Conservation (phyloP, 2,329 filamentous ascomycete species). For the Aspergillus sp. region DNA sequence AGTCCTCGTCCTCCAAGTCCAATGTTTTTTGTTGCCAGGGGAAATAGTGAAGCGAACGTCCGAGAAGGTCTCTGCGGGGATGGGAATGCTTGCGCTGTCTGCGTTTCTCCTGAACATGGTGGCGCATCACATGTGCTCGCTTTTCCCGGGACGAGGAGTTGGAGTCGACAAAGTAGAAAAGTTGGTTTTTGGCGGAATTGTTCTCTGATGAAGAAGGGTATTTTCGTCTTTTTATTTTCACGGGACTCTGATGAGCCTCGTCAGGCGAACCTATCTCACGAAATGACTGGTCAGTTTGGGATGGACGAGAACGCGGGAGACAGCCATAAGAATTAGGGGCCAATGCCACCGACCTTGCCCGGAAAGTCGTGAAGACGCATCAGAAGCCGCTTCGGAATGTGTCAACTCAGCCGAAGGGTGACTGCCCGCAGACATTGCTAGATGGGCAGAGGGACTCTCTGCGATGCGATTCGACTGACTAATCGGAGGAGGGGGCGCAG, state of each 20-base stretch:
- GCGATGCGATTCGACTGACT: slow-evolving; percentile 3
- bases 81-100: slow-evolving; percentile 32
- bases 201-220: slow-evolving; percentile 23
- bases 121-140: slow-evolving; percentile 45
- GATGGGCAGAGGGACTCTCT: neutral
- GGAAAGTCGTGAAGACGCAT: slow-evolving; percentile 9
- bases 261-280: slow-evolving; percentile 16
- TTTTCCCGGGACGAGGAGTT: slow-evolving; percentile 43
- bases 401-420: slow-evolving; percentile 16
- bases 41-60: slow-evolving; percentile 18
- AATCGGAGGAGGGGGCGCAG: slow-evolving; percentile 1
- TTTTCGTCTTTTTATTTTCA: slow-evolving; percentile 27
- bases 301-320: neutral
- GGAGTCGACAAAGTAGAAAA: slow-evolving; percentile 43
- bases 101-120: slow-evolving; percentile 44
- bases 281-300: slow-evolving; percentile 10
- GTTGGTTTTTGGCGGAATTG: slow-evolving; percentile 27
- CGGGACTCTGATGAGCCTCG: slow-evolving; percentile 15
- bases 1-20: slow-evolving; percentile 2
- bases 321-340: neutral
- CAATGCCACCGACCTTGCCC: slow-evolving; percentile 17
- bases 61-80: slow-evolving; percentile 12
- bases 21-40: slow-evolving; percentile 26
- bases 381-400: slow-evolving; percentile 8
- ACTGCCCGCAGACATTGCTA: slow-evolving; percentile 20